Percentiles rank a stretch among this genome's conserved stretches.
phyloP scores from a whole-genome alignment of 2,329 filamentous ascomycete genomes.

The Ophiostoma sp. region DNA sequence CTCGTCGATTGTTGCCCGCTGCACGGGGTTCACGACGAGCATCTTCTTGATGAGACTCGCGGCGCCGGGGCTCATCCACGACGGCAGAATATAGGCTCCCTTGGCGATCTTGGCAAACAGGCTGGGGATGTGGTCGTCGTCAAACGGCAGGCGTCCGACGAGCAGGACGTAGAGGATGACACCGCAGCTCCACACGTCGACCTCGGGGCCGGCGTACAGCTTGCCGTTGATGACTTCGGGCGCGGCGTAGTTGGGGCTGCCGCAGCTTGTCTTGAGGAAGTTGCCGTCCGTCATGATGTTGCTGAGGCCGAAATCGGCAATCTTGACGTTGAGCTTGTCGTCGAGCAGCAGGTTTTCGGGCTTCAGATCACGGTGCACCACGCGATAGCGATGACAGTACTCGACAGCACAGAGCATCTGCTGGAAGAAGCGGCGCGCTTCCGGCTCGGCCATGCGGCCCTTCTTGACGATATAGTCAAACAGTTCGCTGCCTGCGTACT shows the following conservation, averaged over 20 bases:
- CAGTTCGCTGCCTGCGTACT: conserved; percentile 92
- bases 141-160: conserved; percentile 82
- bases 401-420: conserved; percentile 98
- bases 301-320: conserved; percentile 95
- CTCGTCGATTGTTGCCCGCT: conserved; percentile 88
- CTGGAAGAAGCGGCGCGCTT: conserved; percentile 97
- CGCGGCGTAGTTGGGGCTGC: conserved; percentile 95
- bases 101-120: conserved; percentile 97
- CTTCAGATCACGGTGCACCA: conserved; percentile 95
- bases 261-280: conserved; percentile 96
- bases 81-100: conserved; percentile 86
- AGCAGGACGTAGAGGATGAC: conserved; percentile 83
- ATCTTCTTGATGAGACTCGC: conserved; percentile 80
- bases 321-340: conserved; percentile 95
- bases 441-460: conserved; percentile 81
- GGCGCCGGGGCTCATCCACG: conserved; percentile 83
- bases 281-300: conserved; percentile 99
- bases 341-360: conserved; percentile 95
- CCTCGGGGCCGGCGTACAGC: conserved; percentile 92
- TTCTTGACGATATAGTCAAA: conserved; percentile 98
- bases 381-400: conserved; percentile 98
- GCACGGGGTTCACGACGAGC: conserved; percentile 91
- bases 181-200: conserved; percentile 96
- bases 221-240: conserved; percentile 98
- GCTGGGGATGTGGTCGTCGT: conserved; percentile 96